A percentile compares a stretch with the other conserved stretches of the same genome.
Evolutionary conservation across 495 filamentous ascomycete species (phyloP).

Genomic region (Extremus antarcticus): DNA sequence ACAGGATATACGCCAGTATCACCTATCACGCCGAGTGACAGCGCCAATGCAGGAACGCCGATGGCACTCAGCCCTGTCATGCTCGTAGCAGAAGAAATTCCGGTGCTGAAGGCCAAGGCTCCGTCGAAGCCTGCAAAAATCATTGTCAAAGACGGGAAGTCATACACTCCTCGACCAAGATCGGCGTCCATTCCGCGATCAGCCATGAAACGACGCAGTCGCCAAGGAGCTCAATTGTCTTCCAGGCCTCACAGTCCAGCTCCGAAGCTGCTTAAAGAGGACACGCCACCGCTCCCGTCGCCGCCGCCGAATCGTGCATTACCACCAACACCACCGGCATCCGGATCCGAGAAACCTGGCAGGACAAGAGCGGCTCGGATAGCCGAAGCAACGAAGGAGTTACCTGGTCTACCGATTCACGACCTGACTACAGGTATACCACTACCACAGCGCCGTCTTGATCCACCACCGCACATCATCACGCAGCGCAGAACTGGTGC

Average conservation of each 20-base stretch:
- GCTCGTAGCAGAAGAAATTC: constrained; percentile 24
- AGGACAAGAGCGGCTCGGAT: background rate
- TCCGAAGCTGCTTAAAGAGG: background rate
- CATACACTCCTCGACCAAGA: constrained; percentile 14
- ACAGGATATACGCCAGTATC: constrained; percentile 18
- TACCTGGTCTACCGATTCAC: constrained; percentile 1
- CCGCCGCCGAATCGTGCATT: constrained; percentile 14
- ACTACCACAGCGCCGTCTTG: background rate
- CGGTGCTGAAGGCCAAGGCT: constrained; percentile 10
- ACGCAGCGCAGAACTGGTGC: constrained; percentile 3
- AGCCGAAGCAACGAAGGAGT: constrained; percentile 8
- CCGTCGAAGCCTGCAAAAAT: constrained; percentile 13
- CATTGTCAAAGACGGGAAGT: constrained; percentile 11
- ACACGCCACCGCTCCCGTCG: constrained; percentile 14
- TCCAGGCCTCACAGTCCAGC: constrained; percentile 5
- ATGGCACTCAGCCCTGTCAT: constrained; percentile 21
- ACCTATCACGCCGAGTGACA: constrained; percentile 5
- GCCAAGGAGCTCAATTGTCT: background rate
- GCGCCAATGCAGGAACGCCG: background rate
- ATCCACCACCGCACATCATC: constrained; percentile 4
- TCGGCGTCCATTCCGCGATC: constrained; percentile 16
- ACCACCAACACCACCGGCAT: constrained; percentile 18
- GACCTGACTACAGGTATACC: background rate
- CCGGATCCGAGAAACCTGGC: constrained; percentile 11
- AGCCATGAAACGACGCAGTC: constrained; percentile 9